Percentiles rank a stretch among this genome's conserved stretches.
Conservation (phyloP, 1,284 basidiomycete species). For the Trametes hirsuta region DNA sequence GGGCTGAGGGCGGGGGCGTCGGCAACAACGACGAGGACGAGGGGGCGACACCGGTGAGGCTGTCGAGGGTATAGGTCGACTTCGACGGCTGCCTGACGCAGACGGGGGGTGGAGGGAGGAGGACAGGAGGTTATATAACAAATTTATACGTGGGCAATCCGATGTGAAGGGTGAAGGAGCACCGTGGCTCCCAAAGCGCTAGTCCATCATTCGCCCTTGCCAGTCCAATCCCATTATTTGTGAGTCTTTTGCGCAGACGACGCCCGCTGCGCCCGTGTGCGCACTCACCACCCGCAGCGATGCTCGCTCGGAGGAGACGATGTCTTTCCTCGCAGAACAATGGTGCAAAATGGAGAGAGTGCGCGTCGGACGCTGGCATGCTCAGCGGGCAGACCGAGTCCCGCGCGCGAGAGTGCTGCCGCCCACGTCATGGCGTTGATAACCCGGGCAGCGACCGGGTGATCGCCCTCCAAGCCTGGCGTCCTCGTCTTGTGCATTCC, state of each 20-base stretch:
- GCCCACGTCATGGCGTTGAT: constrained; percentile 25
- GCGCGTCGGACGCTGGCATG: neutral
- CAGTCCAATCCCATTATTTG: neutral
- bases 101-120: constrained; percentile 18
- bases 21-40: constrained; percentile 37
- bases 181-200: constrained; percentile 8
- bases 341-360: neutral
- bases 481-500: neutral
- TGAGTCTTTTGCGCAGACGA: neutral
- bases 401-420: neutral
- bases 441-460: constrained; percentile 10
- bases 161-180: constrained; percentile 34
- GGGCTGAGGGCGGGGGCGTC: constrained; percentile 63
- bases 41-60: constrained; percentile 14
- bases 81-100: constrained; percentile 25
- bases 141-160: constrained; percentile 36
- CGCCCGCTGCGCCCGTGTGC: neutral
- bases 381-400: neutral
- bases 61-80: constrained; percentile 30
- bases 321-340: constrained; percentile 8
- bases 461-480: neutral
- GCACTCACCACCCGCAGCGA: neutral
- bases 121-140: constrained; percentile 20
- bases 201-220: constrained; percentile 20
- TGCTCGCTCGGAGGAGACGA: neutral